Conservation (phyloP, 2,329 filamentous ascomycete species). For the Penicillium sp. region DNA sequence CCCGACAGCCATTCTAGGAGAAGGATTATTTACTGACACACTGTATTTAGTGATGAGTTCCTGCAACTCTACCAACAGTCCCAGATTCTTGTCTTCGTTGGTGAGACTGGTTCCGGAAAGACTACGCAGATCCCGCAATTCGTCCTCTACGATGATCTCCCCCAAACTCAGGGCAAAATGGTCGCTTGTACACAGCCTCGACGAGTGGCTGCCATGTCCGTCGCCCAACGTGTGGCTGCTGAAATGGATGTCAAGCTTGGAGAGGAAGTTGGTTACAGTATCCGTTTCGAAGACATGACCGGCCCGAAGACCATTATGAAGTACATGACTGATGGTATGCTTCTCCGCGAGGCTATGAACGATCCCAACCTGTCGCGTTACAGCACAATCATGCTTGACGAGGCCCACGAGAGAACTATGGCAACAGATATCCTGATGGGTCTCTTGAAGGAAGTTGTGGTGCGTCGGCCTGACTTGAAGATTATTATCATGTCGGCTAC, state of each 20-base stretch:
- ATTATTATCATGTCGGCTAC: slow-evolving; percentile 99
- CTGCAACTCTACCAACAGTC: slow-evolving; percentile 86
- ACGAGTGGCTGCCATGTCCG: slow-evolving; percentile 97
- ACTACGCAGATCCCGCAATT: slow-evolving; percentile 99
- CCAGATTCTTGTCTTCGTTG: slow-evolving; percentile 97
- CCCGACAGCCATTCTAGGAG: neutral
- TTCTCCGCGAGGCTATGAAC: slow-evolving; percentile 93
- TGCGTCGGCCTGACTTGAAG: slow-evolving; percentile 83
- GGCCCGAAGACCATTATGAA: slow-evolving; percentile 86
- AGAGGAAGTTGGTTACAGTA: slow-evolving; percentile 96
- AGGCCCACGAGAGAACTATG: slow-evolving; percentile 95
- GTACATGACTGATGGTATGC: slow-evolving; percentile 99
- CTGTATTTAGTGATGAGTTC: slow-evolving; percentile 71
- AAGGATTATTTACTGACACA: slow-evolving; percentile 6
- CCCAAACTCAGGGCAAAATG: slow-evolving; percentile 80
- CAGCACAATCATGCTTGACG: slow-evolving; percentile 96
- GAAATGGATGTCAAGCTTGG: slow-evolving; percentile 93
- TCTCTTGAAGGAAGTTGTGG: slow-evolving; percentile 83
- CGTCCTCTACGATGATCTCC: slow-evolving; percentile 93
- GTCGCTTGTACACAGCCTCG: slow-evolving; percentile 97
- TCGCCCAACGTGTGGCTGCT: slow-evolving; percentile 94
- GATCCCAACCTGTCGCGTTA: slow-evolving; percentile 89
- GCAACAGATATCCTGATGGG: slow-evolving; percentile 98
- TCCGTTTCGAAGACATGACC: slow-evolving; percentile 96
- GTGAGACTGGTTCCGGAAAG: slow-evolving; percentile 98